These are phyloP conservation scores for Flueggea neowawraea DNA, from an alignment of 441 rosid species.

Conservation along the genomic window DNA sequence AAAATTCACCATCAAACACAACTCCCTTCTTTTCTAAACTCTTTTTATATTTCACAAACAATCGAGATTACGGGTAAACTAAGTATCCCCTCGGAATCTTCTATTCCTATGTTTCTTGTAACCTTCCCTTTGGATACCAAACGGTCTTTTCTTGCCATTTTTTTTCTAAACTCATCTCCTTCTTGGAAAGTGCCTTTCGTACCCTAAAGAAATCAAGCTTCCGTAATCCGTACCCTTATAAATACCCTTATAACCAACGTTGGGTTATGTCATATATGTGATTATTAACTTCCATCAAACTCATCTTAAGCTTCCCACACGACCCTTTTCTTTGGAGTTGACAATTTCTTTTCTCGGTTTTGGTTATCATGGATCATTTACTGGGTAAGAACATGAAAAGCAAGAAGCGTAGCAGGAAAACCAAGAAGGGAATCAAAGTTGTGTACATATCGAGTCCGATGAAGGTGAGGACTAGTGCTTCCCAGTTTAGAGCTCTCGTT, in stretches of 20 bases:
- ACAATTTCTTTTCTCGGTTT: background rate
- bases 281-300: background rate
- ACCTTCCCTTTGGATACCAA: background rate
- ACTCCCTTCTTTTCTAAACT: background rate
- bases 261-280: background rate
- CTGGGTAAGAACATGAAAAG: constrained; percentile 26
- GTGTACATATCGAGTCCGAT: constrained; percentile 83
- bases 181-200: background rate
- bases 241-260: too few relatives aligned
- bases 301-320: background rate
- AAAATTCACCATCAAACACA: background rate
- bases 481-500: constrained; percentile 72
- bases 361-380: constrained; percentile 8
- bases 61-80: background rate
- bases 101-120: background rate
- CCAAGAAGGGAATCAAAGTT: constrained; percentile 49
- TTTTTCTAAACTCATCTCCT: background rate
- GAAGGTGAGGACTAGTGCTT: constrained; percentile 68
- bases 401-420: constrained; percentile 15
- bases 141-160: background rate
- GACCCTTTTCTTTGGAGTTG: background rate
- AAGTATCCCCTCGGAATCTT: background rate
- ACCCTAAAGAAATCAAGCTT: background rate
- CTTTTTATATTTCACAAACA: background rate
- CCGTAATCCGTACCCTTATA: background rate